Evolutionary conservation across 345 rosid species (phyloP), one percentile per base, ranked within the genome.

Genomic region (Kernera saxatilis): DNA sequence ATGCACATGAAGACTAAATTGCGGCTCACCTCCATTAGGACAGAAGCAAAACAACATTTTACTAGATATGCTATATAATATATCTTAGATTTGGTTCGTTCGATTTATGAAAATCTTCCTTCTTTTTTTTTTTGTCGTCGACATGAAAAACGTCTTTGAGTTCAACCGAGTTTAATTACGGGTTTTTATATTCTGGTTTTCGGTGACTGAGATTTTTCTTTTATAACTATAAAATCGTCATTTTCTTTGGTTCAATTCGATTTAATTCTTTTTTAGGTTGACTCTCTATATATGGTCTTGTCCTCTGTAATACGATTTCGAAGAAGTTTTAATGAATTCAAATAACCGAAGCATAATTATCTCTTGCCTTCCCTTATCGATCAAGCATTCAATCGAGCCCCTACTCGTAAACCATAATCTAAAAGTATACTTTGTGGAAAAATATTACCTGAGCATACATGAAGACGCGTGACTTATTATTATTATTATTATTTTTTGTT

Each of bases 1-100:
- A 71, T 50, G 75, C 52, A 60, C 14, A 71, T 30, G 52, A 39
- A 39, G 52, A 71, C 68, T 22, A 51, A 6, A 21, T 61, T 61
- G 61, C 61, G 57, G 52, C 68, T 60, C 43, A 49, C 22, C 13
- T n/a, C 33, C 8, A 27, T 49, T 49, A 17, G 66, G 27, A 15
- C 49, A 35, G 48, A 58, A 36, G 59, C 59, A 36, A 57, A 57
- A n/a, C 30, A 13, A 41, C 32, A 30, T 27, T 30, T 44, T 14
- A 56, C 7, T 69, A 54, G 33, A 19, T 35, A 66, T 66, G 12
- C n/a, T 51, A 23, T 66, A 36, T n/a, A n/a, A n/a, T n/a, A 1
- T 6, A 17, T 19, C 6, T 8, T 29, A 55, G 17, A 43, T 43
- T 45, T 35, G 21, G 32, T 46, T 57, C 4, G 18, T 56, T 33